Conservation (phyloP, 176 grass and related monocot species). For the Musa troglodytarum region DNA sequence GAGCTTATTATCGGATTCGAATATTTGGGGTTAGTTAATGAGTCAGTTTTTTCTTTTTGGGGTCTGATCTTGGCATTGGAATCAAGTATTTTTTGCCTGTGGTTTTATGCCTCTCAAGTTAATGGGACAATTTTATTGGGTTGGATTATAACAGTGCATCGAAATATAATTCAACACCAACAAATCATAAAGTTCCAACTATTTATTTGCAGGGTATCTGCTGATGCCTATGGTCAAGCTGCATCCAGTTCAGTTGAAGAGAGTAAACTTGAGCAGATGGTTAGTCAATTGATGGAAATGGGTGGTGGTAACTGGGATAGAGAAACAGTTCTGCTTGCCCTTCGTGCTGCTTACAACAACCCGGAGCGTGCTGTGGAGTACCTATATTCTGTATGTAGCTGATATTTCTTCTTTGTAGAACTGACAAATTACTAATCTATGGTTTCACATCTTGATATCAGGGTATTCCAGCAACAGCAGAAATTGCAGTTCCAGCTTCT, state of each 20-base stretch:
- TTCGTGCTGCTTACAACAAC: slow-evolving; percentile 96
- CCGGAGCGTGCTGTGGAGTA: slow-evolving; percentile 97
- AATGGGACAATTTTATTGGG: no score
- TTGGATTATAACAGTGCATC: not conserved
- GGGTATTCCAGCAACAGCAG: slow-evolving; percentile 6
- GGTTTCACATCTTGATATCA: not conserved
- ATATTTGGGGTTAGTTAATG: no score
- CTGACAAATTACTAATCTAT: no score
- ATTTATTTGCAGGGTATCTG: slow-evolving; percentile 33
- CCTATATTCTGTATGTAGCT: slow-evolving; percentile 73
- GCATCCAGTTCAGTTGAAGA: slow-evolving; percentile 92
- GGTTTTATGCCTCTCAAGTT: no score
- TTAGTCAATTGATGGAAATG: slow-evolving; percentile 91
- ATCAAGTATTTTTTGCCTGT: no score
- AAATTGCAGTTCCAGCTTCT: not conserved
- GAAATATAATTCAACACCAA: not conserved
- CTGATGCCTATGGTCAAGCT: slow-evolving; percentile 81
- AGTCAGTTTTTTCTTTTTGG: no score
- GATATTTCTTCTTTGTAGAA: not conserved
- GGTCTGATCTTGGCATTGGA: no score
- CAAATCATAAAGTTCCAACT: not conserved
- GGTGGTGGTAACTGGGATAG: slow-evolving; percentile 90
- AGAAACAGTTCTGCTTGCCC: slow-evolving; percentile 68
- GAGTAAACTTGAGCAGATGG: slow-evolving; percentile 60
- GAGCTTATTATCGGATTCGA: no score